A percentile compares a stretch with the other conserved stretches of the same genome.
phyloP scores from a whole-genome alignment of 768 basidiomycete species.

The Rhodotorula toruloides region DNA sequence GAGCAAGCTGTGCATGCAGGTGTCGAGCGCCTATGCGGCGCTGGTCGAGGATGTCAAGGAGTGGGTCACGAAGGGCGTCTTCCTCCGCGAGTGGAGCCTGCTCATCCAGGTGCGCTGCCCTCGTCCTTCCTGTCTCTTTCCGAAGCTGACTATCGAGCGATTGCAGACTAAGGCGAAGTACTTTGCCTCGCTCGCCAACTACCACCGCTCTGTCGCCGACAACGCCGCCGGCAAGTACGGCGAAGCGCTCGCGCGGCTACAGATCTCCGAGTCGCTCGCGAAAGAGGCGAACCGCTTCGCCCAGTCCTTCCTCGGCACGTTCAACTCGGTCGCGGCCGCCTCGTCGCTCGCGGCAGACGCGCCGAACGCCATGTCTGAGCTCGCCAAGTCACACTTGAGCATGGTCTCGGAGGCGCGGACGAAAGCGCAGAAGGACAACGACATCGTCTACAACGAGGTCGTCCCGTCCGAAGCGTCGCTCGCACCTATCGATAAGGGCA shows the following conservation, averaged over 20 bases:
- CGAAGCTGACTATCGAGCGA: not conserved
- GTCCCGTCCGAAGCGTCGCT: conserved; percentile 72
- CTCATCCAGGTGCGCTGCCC: conserved; percentile 62
- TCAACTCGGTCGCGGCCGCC: conserved; percentile 56
- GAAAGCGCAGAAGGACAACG: conserved; percentile 83
- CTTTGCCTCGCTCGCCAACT: conserved; percentile 78
- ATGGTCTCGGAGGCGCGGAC: conserved; percentile 67
- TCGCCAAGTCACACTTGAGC: conserved; percentile 74
- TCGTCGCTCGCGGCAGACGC: conserved; percentile 70
- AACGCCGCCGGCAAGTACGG: conserved; percentile 72
- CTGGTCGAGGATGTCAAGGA: conserved; percentile 92
- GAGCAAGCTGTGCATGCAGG: conserved; percentile 75
- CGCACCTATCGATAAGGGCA: conserved; percentile 71
- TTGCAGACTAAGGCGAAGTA: conserved; percentile 82
- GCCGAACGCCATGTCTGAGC: conserved; percentile 68
- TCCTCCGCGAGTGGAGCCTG: conserved; percentile 89
- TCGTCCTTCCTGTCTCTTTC: no score
- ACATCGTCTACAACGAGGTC: conserved; percentile 92
- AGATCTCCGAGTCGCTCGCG: conserved; percentile 66
- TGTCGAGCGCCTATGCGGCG: conserved; percentile 70
- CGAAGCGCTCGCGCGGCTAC: conserved; percentile 73
- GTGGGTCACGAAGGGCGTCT: conserved; percentile 91
- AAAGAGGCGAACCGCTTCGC: conserved; percentile 75
- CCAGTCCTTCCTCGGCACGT: conserved; percentile 63
- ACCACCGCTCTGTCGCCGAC: conserved; percentile 77